A percentile compares a stretch with the other conserved stretches of the same genome.
Evolutionary conservation across 129 eudicot species (phyloP).

Genomic region (Flaveria robusta): DNA sequence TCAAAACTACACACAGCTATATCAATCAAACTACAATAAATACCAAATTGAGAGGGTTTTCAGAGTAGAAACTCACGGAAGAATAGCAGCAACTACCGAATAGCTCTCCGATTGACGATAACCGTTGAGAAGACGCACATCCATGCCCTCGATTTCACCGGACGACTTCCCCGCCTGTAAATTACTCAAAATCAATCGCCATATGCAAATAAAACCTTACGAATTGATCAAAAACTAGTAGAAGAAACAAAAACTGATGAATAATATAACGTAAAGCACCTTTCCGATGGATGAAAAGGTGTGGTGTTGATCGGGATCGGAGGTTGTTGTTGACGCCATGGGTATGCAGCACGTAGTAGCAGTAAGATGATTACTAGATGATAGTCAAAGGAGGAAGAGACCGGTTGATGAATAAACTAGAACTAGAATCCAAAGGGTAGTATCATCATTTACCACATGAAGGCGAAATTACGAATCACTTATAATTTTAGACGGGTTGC

Average conservation of each 20-base stretch:
- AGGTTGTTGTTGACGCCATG: constrained; percentile 36
- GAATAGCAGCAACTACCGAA: constrained; percentile 55
- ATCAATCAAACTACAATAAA: constrained; percentile 10
- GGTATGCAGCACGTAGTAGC: constrained; percentile 35
- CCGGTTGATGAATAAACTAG: constrained; percentile 16
- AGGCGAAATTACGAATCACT: too few species aligned
- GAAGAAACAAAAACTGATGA: not conserved
- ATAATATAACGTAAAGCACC: constrained; percentile 27
- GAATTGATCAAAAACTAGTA: not conserved
- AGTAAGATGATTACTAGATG: not conserved
- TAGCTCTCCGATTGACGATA: constrained; percentile 42
- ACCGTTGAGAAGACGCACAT: constrained; percentile 50
- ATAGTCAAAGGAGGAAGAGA: constrained; percentile 5
- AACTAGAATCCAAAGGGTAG: constrained; percentile 15
- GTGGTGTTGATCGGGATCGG: constrained; percentile 53
- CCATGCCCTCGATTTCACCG: constrained; percentile 41
- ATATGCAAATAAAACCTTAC: not conserved
- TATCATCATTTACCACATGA: not conserved
- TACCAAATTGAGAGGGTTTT: not conserved
- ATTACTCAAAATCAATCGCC: constrained; percentile 1
- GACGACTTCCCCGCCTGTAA: constrained; percentile 52
- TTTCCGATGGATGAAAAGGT: constrained; percentile 48
- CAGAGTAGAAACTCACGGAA: constrained; percentile 57
- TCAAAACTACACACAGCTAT: constrained; percentile 3
- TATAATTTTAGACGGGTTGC: too few species aligned